Evolutionary conservation across 495 filamentous ascomycete genomes (phyloP), one percentile per base, ranked within the genome.

Genomic region (Cercophora sp.): DNA sequence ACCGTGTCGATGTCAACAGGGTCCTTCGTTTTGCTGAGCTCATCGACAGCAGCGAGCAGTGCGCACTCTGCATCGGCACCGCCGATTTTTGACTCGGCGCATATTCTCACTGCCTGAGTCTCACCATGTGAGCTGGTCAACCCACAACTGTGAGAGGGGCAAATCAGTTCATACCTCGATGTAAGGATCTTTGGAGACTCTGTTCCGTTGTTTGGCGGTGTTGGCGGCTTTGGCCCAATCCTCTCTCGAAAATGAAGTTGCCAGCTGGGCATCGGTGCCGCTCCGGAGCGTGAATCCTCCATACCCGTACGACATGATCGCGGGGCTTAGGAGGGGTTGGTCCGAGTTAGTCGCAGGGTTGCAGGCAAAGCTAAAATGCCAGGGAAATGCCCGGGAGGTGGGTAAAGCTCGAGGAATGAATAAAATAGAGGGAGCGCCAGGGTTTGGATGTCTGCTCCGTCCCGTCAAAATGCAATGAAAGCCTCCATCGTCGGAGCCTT

Each of bases 101-200:
- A 69, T 35, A 72, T 52, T 51, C 70, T 74, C 31, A 78, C 57
- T n/a, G 65, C 68, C 74, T 78, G 35, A 2, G 39, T 11, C 62
- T 34, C 1, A 25, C 13, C 18, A 31, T 23, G 23, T 4, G 23
- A 55, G 34, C 41, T 22, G 34, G 16, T 22, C 15, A n/a, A 35
- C 2, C 24, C 15, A 27, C 2, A 22, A 29, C n/a, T 9, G 22
- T 32, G 10, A 25, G 13, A 23, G 18, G n/a, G 9, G 26, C 31
- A 15, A 57, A 63, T 49, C 54, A 76, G 73, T 62, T 73, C 63
- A 41, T 72, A 78, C n/a, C n/a, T n/a, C n/a, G n/a, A n/a, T n/a
- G 43, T 77, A 77, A 0, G 66, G 58, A 29, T 78, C 75, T 10
- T 76, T 75, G n/a, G 67, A 60, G 1, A 57, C 43, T 44, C 65